phyloP scores from a whole-genome alignment of 2,329 filamentous ascomycete species.

The Pseudogymnoascus sp. region DNA sequence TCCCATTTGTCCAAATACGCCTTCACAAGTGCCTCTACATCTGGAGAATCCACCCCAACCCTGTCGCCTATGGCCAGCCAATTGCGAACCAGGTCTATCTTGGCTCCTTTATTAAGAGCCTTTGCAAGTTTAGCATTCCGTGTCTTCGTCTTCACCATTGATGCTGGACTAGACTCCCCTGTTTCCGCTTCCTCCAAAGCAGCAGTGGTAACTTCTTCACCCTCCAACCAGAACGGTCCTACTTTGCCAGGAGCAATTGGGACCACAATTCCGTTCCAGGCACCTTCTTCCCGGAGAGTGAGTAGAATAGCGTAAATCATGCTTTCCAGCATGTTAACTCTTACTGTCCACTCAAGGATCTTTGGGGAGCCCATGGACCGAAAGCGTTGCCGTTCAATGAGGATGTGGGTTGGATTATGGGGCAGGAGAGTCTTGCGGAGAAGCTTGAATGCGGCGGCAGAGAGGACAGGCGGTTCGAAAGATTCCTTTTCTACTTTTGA shows the following conservation, averaged over 20 bases:
- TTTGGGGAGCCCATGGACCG: conserved; percentile 55
- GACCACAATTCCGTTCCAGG: conserved; percentile 36
- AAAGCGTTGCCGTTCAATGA: conserved; percentile 57
- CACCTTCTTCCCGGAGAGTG: conserved; percentile 40
- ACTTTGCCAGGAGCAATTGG: conserved; percentile 47
- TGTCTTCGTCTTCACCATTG: conserved; percentile 24
- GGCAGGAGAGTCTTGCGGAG: conserved; percentile 35
- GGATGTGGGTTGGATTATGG: conserved; percentile 54
- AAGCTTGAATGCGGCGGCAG: conserved; percentile 46
- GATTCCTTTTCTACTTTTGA: conserved; percentile 29
- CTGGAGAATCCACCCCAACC: conserved; percentile 25
- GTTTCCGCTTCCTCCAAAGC: conserved; percentile 17
- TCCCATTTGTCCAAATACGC: conserved; percentile 29
- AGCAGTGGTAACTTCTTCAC: conserved; percentile 19
- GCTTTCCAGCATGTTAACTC: conserved; percentile 72
- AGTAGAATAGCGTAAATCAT: conserved; percentile 68
- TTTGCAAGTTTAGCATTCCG: conserved; percentile 34
- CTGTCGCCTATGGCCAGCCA: conserved; percentile 37
- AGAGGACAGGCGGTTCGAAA: conserved; percentile 45
- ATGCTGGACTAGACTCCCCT: conserved; percentile 10
- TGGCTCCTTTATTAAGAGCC: conserved; percentile 44
- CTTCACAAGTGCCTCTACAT: conserved; percentile 29
- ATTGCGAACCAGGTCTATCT: conserved; percentile 52
- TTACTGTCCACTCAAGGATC: conserved; percentile 73
- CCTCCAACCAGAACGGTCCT: conserved; percentile 44